Base-by-base conservation (phyloP, 1,139 yeast species). In the Magnusiomyces tetraspermus region DNA sequence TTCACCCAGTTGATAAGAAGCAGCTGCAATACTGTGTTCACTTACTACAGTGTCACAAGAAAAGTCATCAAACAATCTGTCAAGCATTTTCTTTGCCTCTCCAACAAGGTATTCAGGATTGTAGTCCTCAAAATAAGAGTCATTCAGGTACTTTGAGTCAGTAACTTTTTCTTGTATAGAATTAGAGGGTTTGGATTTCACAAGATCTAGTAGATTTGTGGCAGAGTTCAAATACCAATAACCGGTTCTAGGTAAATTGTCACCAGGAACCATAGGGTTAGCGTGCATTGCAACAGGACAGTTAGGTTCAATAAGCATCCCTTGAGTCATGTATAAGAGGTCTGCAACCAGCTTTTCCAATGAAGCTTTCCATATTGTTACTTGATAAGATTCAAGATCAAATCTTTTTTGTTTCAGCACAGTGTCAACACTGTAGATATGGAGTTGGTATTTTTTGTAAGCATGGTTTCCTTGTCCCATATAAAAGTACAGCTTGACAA, bases 401-500 rank as follows among this genome's bases (percentile, higher is more conserved):
- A 68, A 53, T 24, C 58, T 61, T 48, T 53, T 57, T 55, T 17
- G 59, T 53, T 42, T 65, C 56, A 15, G 46, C 21, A 73, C 59
- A n/a, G 67, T 63, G 2, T 69, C 55, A 1, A 75, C 70, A 53
- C 77, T 77, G 24, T 73, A 72, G 1, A 84, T 63, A 67, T 87
- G 96, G 8, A 78, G 71, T 45, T 75, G 74, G 62, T 85, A 88
- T 63, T 82, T 84, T 53, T 76, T 74, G 59, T 80, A 76, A 0
- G 89, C 87, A 41, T 72, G 60, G 42, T 81, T 72, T 0, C 85
- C 76, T 58, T 78, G 79, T 45, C 78, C 84, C 26, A 79, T 58
- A n/a, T 85, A 79, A 40, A 85, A 71, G 59, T 81, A 78, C 0
- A 82, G 73, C 57, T 85, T 74, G 2, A 79, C 78, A 15, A 85